These are phyloP conservation scores for Mortierella sp. DNA, from an alignment of 371 early-diverging fungal genomes.

Conservation along the genomic window DNA sequence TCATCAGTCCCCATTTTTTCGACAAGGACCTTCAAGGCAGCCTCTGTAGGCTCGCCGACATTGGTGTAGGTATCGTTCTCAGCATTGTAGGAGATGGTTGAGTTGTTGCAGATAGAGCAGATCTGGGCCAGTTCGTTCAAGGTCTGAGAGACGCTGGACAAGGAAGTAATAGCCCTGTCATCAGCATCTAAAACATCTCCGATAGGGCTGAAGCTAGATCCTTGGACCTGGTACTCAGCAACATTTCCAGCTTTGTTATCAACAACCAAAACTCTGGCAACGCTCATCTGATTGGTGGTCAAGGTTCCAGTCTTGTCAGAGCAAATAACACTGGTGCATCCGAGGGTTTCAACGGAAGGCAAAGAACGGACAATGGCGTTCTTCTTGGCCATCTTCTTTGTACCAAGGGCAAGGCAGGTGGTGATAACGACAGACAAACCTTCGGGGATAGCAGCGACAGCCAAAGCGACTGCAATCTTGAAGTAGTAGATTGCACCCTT, in stretches of 20 bases:
- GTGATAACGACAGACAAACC: conserved; percentile 98
- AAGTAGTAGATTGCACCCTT: conserved; percentile 94
- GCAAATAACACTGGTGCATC: conserved; percentile 97
- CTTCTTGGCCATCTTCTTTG: conserved; percentile 96
- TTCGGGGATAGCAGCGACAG: conserved; percentile 99
- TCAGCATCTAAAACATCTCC: conserved; percentile 72
- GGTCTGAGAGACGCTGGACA: conserved; percentile 65
- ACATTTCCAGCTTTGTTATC: conserved; percentile 60
- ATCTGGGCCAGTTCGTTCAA: conserved; percentile 84
- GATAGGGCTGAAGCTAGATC: conserved; percentile 87
- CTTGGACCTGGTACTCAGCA: conserved; percentile 81
- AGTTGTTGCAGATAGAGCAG: conserved; percentile 94
- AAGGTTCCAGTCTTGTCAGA: conserved; percentile 99
- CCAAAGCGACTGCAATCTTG: conserved; percentile 98
- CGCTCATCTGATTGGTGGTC: conserved; percentile 98
- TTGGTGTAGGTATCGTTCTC: conserved; percentile 66
- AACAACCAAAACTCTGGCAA: conserved; percentile 72
- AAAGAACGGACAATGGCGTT: conserved; percentile 96
- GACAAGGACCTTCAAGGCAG: conserved; percentile 93
- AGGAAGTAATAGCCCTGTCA: conserved; percentile 61
- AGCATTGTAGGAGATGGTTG: conserved; percentile 84
- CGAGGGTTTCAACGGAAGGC: conserved; percentile 96
- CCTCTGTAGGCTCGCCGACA: conserved; percentile 99
- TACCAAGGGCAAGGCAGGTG: conserved; percentile 96
- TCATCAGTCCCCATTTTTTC: conserved; percentile 92